phyloP scores from a whole-genome alignment of 768 basidiomycete genomes.

The Phaffia tasmanica region DNA sequence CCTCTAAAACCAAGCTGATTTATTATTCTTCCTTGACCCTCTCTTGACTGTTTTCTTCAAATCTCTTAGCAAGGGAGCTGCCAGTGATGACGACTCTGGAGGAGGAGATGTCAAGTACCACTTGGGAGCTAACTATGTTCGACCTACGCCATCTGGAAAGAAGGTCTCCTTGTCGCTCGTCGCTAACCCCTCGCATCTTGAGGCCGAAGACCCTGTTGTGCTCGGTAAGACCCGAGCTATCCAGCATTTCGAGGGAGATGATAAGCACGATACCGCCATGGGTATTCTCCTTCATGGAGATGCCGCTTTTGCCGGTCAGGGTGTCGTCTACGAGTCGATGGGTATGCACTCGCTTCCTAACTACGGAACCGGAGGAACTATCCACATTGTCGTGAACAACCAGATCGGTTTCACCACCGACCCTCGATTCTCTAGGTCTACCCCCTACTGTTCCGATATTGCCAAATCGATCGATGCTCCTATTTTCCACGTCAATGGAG shows the following conservation, averaged over 20 bases:
- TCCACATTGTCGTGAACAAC: slow-evolving; percentile 52
- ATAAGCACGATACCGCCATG: slow-evolving; percentile 69
- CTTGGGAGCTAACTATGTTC: slow-evolving; percentile 94
- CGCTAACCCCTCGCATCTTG: slow-evolving; percentile 95
- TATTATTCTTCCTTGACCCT: background rate
- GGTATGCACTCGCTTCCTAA: slow-evolving; percentile 89
- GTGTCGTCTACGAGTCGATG: slow-evolving; percentile 98
- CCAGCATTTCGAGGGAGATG: slow-evolving; percentile 83
- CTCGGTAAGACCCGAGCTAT: slow-evolving; percentile 96
- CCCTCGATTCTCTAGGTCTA: slow-evolving; percentile 92
- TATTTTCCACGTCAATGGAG: slow-evolving; percentile 99
- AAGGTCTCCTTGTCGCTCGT: slow-evolving; percentile 94
- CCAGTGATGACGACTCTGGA: slow-evolving; percentile 58
- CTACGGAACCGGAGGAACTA: slow-evolving; percentile 95
- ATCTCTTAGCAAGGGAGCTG: slow-evolving; percentile 46
- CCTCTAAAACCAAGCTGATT: background rate
- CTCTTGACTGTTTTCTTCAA: background rate
- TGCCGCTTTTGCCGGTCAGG: slow-evolving; percentile 96
- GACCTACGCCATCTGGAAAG: slow-evolving; percentile 95
- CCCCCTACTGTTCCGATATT: slow-evolving; percentile 94
- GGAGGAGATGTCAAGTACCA: slow-evolving; percentile 98
- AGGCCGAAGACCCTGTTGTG: slow-evolving; percentile 96
- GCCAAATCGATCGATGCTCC: slow-evolving; percentile 97
- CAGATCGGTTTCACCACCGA: slow-evolving; percentile 72
- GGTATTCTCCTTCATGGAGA: slow-evolving; percentile 92